Percentiles rank a stretch among this genome's conserved stretches.
These are phyloP conservation scores for Diaporthe eres DNA, from an alignment of 2,329 filamentous ascomycete species.

Conservation along the genomic window DNA sequence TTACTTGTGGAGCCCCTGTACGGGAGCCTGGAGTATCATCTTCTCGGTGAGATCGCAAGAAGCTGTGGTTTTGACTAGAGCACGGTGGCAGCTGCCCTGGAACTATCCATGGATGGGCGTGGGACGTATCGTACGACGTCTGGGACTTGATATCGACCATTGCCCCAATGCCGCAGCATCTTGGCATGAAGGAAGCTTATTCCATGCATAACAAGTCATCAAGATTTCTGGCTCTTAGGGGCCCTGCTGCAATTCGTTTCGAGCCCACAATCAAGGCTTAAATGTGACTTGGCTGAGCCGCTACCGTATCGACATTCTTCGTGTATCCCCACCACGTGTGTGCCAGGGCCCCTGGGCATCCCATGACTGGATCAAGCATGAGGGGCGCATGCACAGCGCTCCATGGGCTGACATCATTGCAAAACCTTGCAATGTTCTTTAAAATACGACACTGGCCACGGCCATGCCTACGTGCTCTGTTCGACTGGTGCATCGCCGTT, in stretches of 20 bases:
- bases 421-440: conserved; percentile 35
- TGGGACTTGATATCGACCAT: not conserved
- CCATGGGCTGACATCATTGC: conserved; percentile 41
- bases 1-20: not conserved
- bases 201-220: not conserved
- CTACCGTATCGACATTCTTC: conserved; percentile 1
- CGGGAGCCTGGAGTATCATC: not conserved
- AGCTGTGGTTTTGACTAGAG: not conserved
- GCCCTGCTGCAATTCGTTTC: not conserved
- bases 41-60: not conserved
- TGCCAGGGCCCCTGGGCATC: conserved; percentile 27
- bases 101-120: not conserved
- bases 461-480: conserved; percentile 10
- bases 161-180: not conserved
- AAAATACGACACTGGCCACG: conserved; percentile 31
- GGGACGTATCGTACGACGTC: not conserved
- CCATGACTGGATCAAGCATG: conserved; percentile 36
- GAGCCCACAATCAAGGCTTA: not conserved
- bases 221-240: not conserved
- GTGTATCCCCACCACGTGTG: conserved; percentile 9
- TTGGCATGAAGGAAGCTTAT: not conserved
- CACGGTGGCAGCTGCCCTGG: not conserved
- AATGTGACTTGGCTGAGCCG: not conserved
- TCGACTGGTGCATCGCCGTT: not conserved
- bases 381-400: conserved; percentile 39